Percentiles rank a stretch among this genome's conserved stretches.
Evolutionary conservation across 176 grass and related monocot species (phyloP).

Genomic region (Raddia guianensis): DNA sequence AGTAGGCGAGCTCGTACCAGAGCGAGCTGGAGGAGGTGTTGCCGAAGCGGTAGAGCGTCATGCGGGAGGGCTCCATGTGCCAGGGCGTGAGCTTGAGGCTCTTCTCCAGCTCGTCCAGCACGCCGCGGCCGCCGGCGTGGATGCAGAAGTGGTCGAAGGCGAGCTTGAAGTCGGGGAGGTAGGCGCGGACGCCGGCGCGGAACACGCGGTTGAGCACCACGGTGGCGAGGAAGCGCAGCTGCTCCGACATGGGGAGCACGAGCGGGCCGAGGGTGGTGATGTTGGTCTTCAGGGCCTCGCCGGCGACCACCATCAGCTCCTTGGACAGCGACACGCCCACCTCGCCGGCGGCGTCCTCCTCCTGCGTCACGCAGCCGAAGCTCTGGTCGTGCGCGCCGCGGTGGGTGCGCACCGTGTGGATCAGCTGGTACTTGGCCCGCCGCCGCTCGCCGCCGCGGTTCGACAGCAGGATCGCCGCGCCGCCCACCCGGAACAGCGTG

Average conservation of each 20-base stretch:
- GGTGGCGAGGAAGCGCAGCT: slow-evolving; percentile 75
- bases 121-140: slow-evolving; percentile 81
- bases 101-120: slow-evolving; percentile 85
- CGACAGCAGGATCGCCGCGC: slow-evolving; percentile 77
- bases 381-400: slow-evolving; percentile 69
- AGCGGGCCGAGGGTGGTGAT: slow-evolving; percentile 78
- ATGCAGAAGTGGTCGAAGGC: slow-evolving; percentile 99
- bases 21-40: slow-evolving; percentile 96
- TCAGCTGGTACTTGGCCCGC: slow-evolving; percentile 79
- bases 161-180: slow-evolving; percentile 83
- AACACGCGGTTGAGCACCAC: slow-evolving; percentile 71
- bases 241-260: slow-evolving; percentile 83
- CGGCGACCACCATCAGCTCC: slow-evolving; percentile 90
- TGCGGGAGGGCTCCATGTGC: slow-evolving; percentile 88
- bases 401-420: slow-evolving; percentile 87
- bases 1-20: slow-evolving; percentile 95
- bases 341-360: slow-evolving; percentile 64
- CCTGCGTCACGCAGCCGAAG: slow-evolving; percentile 76
- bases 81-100: slow-evolving; percentile 72
- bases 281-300: slow-evolving; percentile 84
- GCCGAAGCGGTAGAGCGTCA: slow-evolving; percentile 92
- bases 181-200: slow-evolving; percentile 56
- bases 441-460: slow-evolving; percentile 53
- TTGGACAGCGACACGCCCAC: slow-evolving; percentile 84
- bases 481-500: slow-evolving; percentile 82